Evolutionary conservation across 2,329 filamentous ascomycete species (phyloP), one percentile per base, ranked within the genome.

Genomic region (Trichoderma semiorbis): DNA sequence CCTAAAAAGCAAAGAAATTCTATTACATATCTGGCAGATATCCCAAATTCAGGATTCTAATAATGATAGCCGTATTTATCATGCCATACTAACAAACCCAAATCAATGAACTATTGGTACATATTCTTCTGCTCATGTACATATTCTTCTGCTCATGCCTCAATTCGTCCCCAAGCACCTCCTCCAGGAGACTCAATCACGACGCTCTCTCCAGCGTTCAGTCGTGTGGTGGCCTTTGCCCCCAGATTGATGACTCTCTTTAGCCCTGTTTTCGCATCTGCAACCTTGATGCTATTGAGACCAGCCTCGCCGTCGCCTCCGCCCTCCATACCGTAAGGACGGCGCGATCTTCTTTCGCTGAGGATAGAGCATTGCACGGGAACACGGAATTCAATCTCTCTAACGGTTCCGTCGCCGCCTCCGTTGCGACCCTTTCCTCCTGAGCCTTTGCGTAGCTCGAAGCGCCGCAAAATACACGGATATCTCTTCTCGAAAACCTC

Each of bases 311-410:
- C 93, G 60, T 93, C 89, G 10, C 88, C 88, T 1, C 93, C 93
- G 0, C 92, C 93, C 21, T 88, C 88, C 72, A 94, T 85, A 0
- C 93, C 93, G 71, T 94, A 95, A 0, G 94, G 94, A 18, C 67
- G 89, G 86, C 74, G 92, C 90, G 0, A 95, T 34, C 94, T 83
- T 21, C 94, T 81, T 80, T 97, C 93, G 7, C 90, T 92, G 7
- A 97, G 82, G 30, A 97, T 95, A 1, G 89, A 92, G 16, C 93
- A 92, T 79, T 94, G 91, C 6, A 96, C 87, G 0, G 92, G 91
- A 55, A 92, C 90, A 3, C 92, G 86, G 80, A 95, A 95, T 80
- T 96, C 93, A 72, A 96, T 94, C 73, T 96, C 93, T 0, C 93
- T 82, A 0, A 94, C 83, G 0, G 93, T 91, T 14, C 93, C 93